Percentiles rank a stretch among this genome's conserved stretches.
Evolutionary conservation across 2,329 filamentous ascomycete genomes (phyloP).

Genomic region (Xylaria sp.): DNA sequence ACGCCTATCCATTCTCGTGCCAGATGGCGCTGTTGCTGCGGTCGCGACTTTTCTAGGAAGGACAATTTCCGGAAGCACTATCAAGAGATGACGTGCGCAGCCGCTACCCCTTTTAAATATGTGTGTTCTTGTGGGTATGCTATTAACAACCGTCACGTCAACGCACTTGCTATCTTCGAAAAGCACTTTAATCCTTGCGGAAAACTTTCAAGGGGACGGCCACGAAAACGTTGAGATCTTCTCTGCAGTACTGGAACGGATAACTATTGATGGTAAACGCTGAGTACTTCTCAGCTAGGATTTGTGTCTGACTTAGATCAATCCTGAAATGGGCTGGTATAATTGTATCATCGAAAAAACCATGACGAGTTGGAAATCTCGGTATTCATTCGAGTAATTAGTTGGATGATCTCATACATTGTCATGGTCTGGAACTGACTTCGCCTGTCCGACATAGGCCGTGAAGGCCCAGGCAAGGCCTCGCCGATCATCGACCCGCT

Average conservation of each 20-base stretch:
- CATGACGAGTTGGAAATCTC: not conserved
- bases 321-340: not conserved
- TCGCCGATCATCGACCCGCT: not conserved
- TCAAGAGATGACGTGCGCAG: not conserved
- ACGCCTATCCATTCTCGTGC: slow-evolving; percentile 3
- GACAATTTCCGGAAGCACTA: slow-evolving; percentile 13
- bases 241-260: not conserved
- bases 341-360: not conserved
- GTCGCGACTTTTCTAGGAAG: not conserved
- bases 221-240: not conserved
- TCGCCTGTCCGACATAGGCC: not conserved
- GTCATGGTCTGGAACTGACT: not conserved
- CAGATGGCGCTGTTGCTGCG: slow-evolving; percentile 8
- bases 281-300: not conserved
- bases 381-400: not conserved
- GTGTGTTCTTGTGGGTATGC: slow-evolving; percentile 12
- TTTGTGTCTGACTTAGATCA: not conserved
- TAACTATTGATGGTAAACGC: not conserved
- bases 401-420: not conserved
- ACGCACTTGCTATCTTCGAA: not conserved
- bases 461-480: not conserved
- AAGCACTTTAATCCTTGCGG: slow-evolving; percentile 1
- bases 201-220: not conserved
- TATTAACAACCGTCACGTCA: not conserved
- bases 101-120: not conserved